These are phyloP conservation scores for Kwoniella heveanensis DNA, from an alignment of 768 basidiomycete genomes.

Conservation along the genomic window DNA sequence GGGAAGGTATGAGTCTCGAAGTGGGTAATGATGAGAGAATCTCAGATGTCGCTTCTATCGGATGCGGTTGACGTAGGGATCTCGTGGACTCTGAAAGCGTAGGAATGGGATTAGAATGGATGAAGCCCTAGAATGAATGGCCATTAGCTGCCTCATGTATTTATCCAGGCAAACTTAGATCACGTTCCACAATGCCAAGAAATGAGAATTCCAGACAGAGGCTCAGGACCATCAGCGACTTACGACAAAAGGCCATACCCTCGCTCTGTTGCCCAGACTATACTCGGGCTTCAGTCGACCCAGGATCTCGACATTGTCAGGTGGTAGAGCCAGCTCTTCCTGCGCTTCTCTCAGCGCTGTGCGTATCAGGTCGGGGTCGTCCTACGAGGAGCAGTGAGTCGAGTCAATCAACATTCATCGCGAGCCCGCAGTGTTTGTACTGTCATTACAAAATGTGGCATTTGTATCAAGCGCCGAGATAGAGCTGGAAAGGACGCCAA, in stretches of 20 bases:
- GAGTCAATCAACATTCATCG: no score
- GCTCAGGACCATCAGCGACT: constrained; percentile 25
- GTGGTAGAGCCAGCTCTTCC: constrained; percentile 42
- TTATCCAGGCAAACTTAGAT: no score
- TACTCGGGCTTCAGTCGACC: constrained; percentile 44
- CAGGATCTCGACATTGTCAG: constrained; percentile 39
- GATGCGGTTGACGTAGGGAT: no score
- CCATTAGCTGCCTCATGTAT: neutral
- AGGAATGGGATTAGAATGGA: constrained; percentile 22
- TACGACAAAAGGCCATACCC: constrained; percentile 53
- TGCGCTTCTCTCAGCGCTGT: constrained; percentile 42
- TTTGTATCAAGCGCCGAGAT: no score
- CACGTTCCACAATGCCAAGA: no score
- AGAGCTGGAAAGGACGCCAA: no score
- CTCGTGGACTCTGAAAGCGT: neutral
- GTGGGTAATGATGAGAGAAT: constrained; percentile 36
- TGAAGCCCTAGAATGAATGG: constrained; percentile 34
- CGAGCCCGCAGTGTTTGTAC: no score
- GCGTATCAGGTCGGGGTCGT: constrained; percentile 28
- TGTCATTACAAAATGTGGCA: no score
- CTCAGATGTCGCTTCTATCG: neutral
- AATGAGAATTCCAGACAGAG: neutral
- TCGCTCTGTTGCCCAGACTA: constrained; percentile 45
- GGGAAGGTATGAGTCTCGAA: constrained; percentile 29
- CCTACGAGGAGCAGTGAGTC: constrained; percentile 8